Evolutionary conservation across 1,284 basidiomycete species (phyloP).

Genomic region (Boletus putidus): DNA sequence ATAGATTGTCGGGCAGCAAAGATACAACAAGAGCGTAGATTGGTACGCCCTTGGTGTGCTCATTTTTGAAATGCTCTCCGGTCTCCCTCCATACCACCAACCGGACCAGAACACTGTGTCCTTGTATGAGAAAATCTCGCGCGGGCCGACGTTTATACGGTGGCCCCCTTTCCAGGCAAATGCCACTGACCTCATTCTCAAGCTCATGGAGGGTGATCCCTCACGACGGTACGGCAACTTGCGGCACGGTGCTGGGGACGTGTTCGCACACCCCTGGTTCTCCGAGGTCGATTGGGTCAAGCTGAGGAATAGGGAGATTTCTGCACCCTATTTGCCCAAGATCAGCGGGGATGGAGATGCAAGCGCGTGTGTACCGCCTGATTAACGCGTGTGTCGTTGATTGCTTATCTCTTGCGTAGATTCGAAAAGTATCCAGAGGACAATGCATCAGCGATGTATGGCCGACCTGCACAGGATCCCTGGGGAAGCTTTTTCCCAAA

Average conservation of each 20-base stretch:
- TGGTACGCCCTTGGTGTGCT: slow-evolving; percentile 99
- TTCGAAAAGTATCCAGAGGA: slow-evolving; percentile 79
- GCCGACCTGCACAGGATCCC: slow-evolving; percentile 53
- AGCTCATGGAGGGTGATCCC: slow-evolving; percentile 88
- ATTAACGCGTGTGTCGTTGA: background rate
- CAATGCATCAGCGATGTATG: slow-evolving; percentile 59
- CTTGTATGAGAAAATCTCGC: slow-evolving; percentile 80
- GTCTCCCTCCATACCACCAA: slow-evolving; percentile 77
- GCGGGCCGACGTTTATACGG: slow-evolving; percentile 74
- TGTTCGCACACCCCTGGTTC: slow-evolving; percentile 97
- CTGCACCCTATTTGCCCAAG: slow-evolving; percentile 93
- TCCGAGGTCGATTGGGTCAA: slow-evolving; percentile 94
- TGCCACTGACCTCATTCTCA: slow-evolving; percentile 87
- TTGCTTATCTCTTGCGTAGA: slow-evolving; percentile 39
- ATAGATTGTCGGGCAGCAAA: slow-evolving; percentile 82
- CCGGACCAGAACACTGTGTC: slow-evolving; percentile 62
- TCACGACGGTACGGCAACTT: slow-evolving; percentile 93
- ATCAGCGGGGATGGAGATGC: slow-evolving; percentile 86
- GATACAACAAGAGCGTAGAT: slow-evolving; percentile 98
- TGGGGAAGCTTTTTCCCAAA: slow-evolving; percentile 62
- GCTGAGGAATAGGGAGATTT: slow-evolving; percentile 83
- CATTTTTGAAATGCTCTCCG: slow-evolving; percentile 96
- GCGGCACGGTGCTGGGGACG: slow-evolving; percentile 89
- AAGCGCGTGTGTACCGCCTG: slow-evolving; percentile 70
- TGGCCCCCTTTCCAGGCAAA: slow-evolving; percentile 88